Percentiles rank a stretch among this genome's conserved stretches.
phyloP scores from a whole-genome alignment of 164 flowering plant genomes.

The Chimonanthus salicifolius region DNA sequence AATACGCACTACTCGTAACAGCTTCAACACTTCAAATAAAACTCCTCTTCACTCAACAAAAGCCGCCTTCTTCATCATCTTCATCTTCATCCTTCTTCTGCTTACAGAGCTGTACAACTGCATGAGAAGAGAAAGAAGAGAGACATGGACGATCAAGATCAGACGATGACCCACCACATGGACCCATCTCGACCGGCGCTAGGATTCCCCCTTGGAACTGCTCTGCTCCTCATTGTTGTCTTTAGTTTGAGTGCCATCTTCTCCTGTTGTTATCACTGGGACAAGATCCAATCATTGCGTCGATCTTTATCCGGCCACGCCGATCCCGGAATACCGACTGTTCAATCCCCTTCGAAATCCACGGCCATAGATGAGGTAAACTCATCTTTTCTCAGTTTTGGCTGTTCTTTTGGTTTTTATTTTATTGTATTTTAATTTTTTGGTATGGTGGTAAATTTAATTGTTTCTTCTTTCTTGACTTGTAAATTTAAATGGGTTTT shows the following conservation, averaged over 20 bases:
- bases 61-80: no score
- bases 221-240: conserved; percentile 55
- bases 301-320: conserved; percentile 26
- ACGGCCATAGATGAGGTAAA: conserved; percentile 35
- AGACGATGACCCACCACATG: conserved; percentile 33
- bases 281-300: conserved; percentile 66
- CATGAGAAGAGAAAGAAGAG: background rate
- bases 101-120: no score
- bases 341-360: conserved; percentile 35
- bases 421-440: no score
- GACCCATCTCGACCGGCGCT: conserved; percentile 72
- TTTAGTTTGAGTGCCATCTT: conserved; percentile 81
- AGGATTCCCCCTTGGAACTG: conserved; percentile 87
- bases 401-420: background rate
- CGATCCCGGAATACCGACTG: conserved; percentile 25
- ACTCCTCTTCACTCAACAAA: no score
- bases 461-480: no score
- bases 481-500: no score
- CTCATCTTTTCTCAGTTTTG: background rate
- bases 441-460: no score
- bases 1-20: no score
- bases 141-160: conserved; percentile 47
- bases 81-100: no score
- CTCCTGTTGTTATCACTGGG: conserved; percentile 98
- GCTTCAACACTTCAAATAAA: no score